Evolutionary conservation across 1,284 basidiomycete species (phyloP).

Genomic region (Pseudomicrostroma phylloplanum): DNA sequence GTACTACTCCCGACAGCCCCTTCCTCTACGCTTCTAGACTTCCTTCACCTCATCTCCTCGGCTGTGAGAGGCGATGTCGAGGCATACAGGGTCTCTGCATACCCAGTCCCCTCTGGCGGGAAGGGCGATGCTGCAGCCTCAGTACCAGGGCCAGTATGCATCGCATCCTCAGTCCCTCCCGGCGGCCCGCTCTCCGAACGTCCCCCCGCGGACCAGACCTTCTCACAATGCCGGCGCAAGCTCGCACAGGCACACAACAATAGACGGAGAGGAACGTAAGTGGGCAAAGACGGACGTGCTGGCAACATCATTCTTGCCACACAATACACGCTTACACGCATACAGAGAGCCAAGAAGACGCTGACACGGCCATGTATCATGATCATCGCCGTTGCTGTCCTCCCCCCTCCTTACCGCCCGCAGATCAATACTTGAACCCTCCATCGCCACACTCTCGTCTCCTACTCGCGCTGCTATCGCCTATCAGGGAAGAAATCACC

Average conservation of each 20-base stretch:
- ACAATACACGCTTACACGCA: background rate
- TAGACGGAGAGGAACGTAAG: background rate
- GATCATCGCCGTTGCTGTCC: background rate
- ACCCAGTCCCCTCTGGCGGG: background rate
- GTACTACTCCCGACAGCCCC: no score
- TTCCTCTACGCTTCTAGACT: no score
- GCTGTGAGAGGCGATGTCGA: background rate
- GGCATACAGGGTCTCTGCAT: background rate
- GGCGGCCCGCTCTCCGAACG: background rate
- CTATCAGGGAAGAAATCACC: background rate
- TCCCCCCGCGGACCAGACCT: background rate
- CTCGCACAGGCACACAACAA: background rate
- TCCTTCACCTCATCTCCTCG: no score
- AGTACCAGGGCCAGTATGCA: background rate
- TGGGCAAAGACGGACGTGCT: background rate
- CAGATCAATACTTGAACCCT: background rate
- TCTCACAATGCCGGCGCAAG: background rate
- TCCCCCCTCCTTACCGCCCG: no score
- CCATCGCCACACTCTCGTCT: background rate
- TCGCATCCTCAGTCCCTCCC: background rate
- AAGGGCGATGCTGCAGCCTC: background rate
- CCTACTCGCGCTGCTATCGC: constrained; percentile 1
- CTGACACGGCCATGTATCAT: background rate
- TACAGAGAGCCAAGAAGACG: background rate
- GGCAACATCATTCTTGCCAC: background rate